phyloP scores from a whole-genome alignment of 2,329 filamentous ascomycete species.

The Penicillium sp. region DNA sequence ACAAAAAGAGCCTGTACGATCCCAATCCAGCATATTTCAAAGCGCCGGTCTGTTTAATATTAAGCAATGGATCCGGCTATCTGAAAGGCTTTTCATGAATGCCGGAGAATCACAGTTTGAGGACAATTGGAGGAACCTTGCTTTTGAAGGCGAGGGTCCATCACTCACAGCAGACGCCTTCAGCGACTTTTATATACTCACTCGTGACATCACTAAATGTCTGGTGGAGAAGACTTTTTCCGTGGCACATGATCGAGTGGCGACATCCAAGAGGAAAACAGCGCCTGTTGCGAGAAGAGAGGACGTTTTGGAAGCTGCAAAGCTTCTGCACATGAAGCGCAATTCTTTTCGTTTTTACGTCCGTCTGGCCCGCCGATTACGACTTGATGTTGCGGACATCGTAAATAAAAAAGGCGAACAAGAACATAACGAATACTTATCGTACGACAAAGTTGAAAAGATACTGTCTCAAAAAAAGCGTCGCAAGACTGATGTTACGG shows the following conservation, averaged over 20 bases:
- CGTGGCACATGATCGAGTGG: slow-evolving; percentile 44
- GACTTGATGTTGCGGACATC: slow-evolving; percentile 47
- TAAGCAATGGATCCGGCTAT: slow-evolving; percentile 60
- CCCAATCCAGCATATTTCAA: slow-evolving; percentile 34
- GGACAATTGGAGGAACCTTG: slow-evolving; percentile 64
- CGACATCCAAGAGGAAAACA: not conserved
- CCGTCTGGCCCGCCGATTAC: slow-evolving; percentile 49
- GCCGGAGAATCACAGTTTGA: slow-evolving; percentile 50
- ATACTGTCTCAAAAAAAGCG: slow-evolving; percentile 26
- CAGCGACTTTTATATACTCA: slow-evolving; percentile 69
- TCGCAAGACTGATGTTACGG: not conserved
- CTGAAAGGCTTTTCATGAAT: slow-evolving; percentile 73
- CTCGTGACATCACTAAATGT: slow-evolving; percentile 64
- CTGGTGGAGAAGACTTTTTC: slow-evolving; percentile 67
- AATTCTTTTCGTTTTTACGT: slow-evolving; percentile 51
- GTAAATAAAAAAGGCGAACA: slow-evolving; percentile 28
- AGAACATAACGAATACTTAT: slow-evolving; percentile 21
- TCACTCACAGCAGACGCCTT: slow-evolving; percentile 71
- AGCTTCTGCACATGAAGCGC: slow-evolving; percentile 46
- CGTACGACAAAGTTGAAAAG: slow-evolving; percentile 42
- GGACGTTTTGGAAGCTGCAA: slow-evolving; percentile 1
- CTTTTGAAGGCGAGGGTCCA: slow-evolving; percentile 53
- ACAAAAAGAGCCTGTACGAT: slow-evolving; percentile 11
- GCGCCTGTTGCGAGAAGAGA: slow-evolving; percentile 32
- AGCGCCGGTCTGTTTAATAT: slow-evolving; percentile 58